These are phyloP conservation scores for Ulota crispa DNA, from an alignment of 225 moss, liverwort and hornwort species.

Conservation along the genomic window DNA sequence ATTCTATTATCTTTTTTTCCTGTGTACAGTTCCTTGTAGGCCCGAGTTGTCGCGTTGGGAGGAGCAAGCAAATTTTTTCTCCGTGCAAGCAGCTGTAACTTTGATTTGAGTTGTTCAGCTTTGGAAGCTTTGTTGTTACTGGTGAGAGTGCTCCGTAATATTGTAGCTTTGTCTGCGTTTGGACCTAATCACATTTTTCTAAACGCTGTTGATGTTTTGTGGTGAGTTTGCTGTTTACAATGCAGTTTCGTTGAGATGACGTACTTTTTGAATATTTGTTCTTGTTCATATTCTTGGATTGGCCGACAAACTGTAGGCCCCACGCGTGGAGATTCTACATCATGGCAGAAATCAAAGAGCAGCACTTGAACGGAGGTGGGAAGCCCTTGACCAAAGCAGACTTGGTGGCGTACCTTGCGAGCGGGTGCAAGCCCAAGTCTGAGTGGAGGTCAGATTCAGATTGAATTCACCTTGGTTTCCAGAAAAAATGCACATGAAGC, in stretches of 20 bases:
- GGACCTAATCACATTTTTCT: background rate
- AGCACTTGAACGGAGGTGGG: background rate
- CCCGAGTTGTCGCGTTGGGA: background rate
- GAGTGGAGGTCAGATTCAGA: constrained; percentile 64
- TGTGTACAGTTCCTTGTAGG: background rate
- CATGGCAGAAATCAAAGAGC: background rate
- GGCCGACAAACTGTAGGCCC: no score
- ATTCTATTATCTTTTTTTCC: background rate
- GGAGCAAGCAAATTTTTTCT: background rate
- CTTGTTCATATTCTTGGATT: background rate
- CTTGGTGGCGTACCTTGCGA: constrained; percentile 66
- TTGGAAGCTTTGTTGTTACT: background rate
- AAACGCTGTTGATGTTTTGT: background rate
- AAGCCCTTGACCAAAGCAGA: constrained; percentile 53
- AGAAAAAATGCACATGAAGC: no score
- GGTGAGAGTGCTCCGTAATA: background rate
- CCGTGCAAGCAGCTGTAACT: background rate
- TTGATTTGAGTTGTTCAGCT: background rate
- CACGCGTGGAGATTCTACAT: background rate
- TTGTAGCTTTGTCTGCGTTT: background rate
- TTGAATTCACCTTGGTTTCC: background rate
- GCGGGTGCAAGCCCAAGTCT: constrained; percentile 79
- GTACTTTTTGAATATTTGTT: background rate
- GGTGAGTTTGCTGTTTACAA: background rate
- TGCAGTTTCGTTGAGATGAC: background rate